Evolutionary conservation across 1,284 basidiomycete genomes (phyloP).

Genomic region (Baeospora myosura): DNA sequence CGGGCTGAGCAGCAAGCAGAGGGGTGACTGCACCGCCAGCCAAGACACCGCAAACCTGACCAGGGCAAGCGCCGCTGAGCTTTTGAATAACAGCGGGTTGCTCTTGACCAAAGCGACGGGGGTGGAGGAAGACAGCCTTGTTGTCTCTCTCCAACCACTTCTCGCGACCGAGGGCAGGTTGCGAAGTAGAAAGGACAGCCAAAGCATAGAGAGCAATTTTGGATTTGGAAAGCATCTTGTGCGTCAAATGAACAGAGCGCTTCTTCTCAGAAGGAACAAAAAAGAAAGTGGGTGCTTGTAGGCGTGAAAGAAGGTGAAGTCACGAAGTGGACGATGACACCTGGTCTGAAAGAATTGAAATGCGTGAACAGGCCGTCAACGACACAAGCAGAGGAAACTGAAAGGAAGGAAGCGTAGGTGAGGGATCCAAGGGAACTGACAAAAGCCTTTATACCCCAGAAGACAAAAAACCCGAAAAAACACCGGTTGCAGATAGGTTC

Average conservation of each 20-base stretch:
- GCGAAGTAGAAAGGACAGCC: constrained; percentile 31
- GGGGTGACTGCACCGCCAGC: constrained; percentile 44
- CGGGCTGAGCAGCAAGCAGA: constrained; percentile 46
- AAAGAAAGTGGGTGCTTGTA: constrained; percentile 19
- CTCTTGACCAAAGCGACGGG: constrained; percentile 49
- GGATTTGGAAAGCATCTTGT: constrained; percentile 40
- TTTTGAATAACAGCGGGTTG: constrained; percentile 41
- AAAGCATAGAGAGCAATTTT: constrained; percentile 30
- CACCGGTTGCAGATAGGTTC: no score
- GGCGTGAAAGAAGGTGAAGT: constrained; percentile 22
- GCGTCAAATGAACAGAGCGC: constrained; percentile 11
- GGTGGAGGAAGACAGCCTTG: constrained; percentile 36
- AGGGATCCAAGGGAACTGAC: constrained; percentile 14
- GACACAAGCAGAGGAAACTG: constrained; percentile 29
- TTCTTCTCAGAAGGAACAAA: constrained; percentile 15
- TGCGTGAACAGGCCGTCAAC: constrained; percentile 42
- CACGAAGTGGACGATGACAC: constrained; percentile 32
- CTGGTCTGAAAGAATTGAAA: constrained; percentile 36
- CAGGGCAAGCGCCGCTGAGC: constrained; percentile 39
- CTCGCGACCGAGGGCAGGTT: constrained; percentile 30
- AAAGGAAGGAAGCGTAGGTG: constrained; percentile 21
- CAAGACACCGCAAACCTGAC: constrained; percentile 43
- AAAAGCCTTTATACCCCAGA: neutral
- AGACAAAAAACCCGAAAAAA: no score
- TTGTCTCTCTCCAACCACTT: constrained; percentile 43